Conservation (phyloP, 2,329 filamentous ascomycete genomes). For the Metarhizium guizhouense region DNA sequence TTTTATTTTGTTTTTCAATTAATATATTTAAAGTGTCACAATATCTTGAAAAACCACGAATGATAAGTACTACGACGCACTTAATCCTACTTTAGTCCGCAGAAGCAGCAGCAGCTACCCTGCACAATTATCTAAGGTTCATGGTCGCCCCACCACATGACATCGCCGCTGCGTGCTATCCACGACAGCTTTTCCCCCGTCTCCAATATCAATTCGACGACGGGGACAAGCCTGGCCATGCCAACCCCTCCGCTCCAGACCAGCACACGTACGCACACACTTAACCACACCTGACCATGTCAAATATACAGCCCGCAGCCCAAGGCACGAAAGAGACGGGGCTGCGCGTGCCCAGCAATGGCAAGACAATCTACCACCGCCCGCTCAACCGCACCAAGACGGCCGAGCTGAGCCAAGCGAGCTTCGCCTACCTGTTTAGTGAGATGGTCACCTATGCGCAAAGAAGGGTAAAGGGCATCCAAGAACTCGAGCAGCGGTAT, state of each 20-base stretch:
- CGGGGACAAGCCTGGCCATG: neutral
- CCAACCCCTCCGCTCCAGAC: neutral
- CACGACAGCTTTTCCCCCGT: neutral
- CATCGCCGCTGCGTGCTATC: neutral
- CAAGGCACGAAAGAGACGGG: constrained; percentile 43
- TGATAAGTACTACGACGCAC: no score
- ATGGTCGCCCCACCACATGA: neutral
- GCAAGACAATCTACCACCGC: constrained; percentile 97
- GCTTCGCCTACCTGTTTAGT: constrained; percentile 91
- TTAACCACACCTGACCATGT: constrained; percentile 26
- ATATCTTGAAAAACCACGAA: no score
- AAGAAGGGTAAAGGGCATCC: constrained; percentile 78
- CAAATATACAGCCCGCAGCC: constrained; percentile 37
- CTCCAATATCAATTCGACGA: neutral
- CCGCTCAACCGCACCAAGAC: constrained; percentile 85
- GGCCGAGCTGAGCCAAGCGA: constrained; percentile 81
- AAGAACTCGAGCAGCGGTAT: constrained; percentile 88
- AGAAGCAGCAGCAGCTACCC: no score
- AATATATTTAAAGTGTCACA: no score
- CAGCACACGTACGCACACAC: neutral
- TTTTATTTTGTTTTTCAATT: no score
- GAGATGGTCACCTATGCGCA: constrained; percentile 98
- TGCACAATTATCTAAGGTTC: no score
- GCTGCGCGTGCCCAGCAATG: constrained; percentile 81
- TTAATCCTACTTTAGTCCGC: no score